Conservation (phyloP, 768 basidiomycete species). For the Suillus subalutaceus region DNA sequence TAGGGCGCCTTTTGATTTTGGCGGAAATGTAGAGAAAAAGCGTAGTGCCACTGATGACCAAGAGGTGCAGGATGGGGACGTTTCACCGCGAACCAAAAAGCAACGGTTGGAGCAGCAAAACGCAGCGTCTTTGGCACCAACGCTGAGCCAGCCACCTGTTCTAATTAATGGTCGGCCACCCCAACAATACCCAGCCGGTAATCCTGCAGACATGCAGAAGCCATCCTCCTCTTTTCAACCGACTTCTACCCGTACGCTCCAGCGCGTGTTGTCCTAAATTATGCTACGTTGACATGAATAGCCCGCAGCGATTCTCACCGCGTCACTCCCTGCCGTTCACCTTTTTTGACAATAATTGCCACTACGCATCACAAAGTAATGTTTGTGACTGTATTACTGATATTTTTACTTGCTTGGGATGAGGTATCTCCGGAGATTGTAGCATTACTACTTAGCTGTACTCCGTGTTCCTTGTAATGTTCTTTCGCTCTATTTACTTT, state of each 20-base stretch:
- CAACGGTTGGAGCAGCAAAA: conserved; percentile 21
- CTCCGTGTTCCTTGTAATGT: conserved; percentile 1
- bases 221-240: not conserved
- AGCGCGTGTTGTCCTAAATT: not conserved
- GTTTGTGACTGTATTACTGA: conserved; percentile 3
- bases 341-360: not conserved
- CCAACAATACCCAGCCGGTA: conserved; percentile 33
- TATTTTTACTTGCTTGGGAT: not conserved
- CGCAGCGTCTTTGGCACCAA: conserved; percentile 1
- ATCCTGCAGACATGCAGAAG: conserved; percentile 4
- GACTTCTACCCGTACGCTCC: not conserved
- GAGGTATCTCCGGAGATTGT: conserved; percentile 1
- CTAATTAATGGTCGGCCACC: conserved; percentile 34
- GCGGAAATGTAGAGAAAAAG: conserved; percentile 25
- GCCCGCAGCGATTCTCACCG: not conserved
- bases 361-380: not conserved
- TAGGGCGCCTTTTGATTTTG: conserved; percentile 19
- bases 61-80: conserved; percentile 12
- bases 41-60: conserved; percentile 20
- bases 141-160: conserved; percentile 18
- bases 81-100: conserved; percentile 31
- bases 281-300: not conserved
- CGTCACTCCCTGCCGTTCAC: not conserved
- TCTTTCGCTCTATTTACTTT: not conserved
- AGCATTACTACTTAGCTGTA: conserved; percentile 1